These are phyloP conservation scores for Yamadazyma songkhlaensis DNA, from an alignment of 1,139 yeast genomes.

Conservation along the genomic window DNA sequence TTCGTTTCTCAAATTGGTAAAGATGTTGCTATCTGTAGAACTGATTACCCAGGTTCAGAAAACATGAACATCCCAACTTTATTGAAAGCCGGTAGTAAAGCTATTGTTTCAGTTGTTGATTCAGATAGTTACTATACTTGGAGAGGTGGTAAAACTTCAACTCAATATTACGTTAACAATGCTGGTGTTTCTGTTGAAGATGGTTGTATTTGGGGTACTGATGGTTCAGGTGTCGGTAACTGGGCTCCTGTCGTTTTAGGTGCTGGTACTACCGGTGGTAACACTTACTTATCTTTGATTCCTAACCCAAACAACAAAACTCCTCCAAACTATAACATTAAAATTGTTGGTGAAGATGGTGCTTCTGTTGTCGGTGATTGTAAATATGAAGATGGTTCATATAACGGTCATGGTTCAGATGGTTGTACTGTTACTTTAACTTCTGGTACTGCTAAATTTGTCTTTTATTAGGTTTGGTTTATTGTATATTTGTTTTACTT, in stretches of 20 bases:
- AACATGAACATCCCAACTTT: conserved; percentile 94
- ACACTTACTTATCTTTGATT: conserved; percentile 83
- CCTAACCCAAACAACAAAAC: conserved; percentile 89
- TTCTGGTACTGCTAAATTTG: conserved; percentile 73
- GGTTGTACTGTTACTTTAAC: conserved; percentile 96
- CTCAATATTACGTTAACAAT: conserved; percentile 95
- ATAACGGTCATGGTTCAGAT: conserved; percentile 64
- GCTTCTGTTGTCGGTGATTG: conserved; percentile 75
- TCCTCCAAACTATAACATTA: conserved; percentile 80
- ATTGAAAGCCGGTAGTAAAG: conserved; percentile 62
- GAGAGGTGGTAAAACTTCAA: conserved; percentile 81
- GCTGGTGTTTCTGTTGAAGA: conserved; percentile 88
- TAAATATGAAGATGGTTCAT: conserved; percentile 72
- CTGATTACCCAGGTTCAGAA: conserved; percentile 99
- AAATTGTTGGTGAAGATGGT: conserved; percentile 69
- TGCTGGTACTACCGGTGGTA: conserved; percentile 79
- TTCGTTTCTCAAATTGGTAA: conserved; percentile 64
- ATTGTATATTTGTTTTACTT: neutral
- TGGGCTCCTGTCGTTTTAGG: conserved; percentile 98
- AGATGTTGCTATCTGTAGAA: conserved; percentile 87
- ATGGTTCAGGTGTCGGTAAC: conserved; percentile 85
- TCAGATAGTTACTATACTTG: conserved; percentile 74
- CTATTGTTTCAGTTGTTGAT: conserved; percentile 77
- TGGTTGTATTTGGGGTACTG: conserved; percentile 91
- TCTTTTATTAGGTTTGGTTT: conserved; percentile 40